Evolutionary conservation across 345 rosid species (phyloP).

Genomic region (Eucalyptus pauciflora): DNA sequence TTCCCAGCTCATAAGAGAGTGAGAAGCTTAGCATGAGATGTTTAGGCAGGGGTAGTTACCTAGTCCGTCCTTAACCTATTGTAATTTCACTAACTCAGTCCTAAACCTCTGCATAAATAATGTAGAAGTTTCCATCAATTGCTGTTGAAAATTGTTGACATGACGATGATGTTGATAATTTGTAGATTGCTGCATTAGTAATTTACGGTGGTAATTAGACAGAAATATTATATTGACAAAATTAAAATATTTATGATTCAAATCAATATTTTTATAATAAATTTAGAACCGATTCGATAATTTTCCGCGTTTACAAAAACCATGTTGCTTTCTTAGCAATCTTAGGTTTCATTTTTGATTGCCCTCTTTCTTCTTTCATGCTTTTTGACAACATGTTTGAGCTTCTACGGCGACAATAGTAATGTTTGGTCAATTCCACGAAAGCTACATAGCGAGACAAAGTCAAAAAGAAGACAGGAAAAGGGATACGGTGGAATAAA

Average conservation of each 20-base stretch:
- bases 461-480: not conserved
- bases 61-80: not conserved
- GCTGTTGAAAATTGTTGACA: not conserved
- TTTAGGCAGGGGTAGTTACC: not conserved
- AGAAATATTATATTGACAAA: not conserved
- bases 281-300: not conserved
- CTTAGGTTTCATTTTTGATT: not conserved
- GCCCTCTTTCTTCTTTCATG: not conserved
- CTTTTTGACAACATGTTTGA: not conserved
- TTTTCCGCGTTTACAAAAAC: not conserved
- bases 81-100: no score
- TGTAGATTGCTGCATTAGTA: not conserved
- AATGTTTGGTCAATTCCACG: not conserved
- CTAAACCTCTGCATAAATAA: not conserved
- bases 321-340: not conserved
- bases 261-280: not conserved
- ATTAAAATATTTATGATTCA: no score
- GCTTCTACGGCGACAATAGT: not conserved
- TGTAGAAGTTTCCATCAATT: no score
- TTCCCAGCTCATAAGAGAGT: not conserved
- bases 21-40: not conserved
- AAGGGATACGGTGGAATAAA: not conserved
- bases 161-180: not conserved
- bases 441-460: not conserved
- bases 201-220: rapidly evolving